These are phyloP conservation scores for Epichloe amarillans DNA, from an alignment of 2,329 filamentous ascomycete species.

Conservation along the genomic window DNA sequence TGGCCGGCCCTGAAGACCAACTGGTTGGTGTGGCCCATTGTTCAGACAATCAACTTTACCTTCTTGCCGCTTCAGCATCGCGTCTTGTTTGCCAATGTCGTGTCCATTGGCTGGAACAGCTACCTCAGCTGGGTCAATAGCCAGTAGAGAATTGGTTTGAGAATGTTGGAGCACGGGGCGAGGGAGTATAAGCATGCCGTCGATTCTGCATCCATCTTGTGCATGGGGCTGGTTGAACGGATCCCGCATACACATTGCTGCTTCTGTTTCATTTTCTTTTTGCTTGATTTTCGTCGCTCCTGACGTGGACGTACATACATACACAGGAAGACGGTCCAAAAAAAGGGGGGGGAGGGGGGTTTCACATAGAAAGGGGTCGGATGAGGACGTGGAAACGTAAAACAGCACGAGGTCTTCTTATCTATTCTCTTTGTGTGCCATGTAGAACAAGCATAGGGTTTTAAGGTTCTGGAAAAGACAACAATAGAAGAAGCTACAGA, in stretches of 20 bases:
- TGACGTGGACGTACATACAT: not conserved
- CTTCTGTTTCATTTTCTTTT: conserved; percentile 1
- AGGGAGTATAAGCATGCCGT: conserved; percentile 1
- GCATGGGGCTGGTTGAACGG: not conserved
- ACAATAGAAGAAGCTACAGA: not conserved
- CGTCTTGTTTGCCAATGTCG: conserved; percentile 73
- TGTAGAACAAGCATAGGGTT: not conserved
- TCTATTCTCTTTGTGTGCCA: not conserved
- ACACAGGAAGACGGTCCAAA: not conserved
- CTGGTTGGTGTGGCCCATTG: conserved; percentile 76
- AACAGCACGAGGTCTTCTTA: not conserved
- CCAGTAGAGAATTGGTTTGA: conserved; percentile 14
- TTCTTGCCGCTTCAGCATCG: conserved; percentile 73
- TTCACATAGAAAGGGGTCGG: not conserved
- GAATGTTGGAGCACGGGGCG: conserved; percentile 1
- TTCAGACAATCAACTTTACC: conserved; percentile 80
- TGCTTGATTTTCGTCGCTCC: not conserved
- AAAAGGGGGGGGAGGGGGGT: not conserved
- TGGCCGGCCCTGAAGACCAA: conserved; percentile 63
- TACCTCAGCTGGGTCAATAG: conserved; percentile 51
- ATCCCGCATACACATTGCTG: not conserved
- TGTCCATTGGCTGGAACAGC: conserved; percentile 56
- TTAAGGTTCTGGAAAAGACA: not conserved
- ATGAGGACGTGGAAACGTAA: not conserved
- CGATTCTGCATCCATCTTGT: not conserved